Evolutionary conservation across 176 grass and related monocot genomes (phyloP), one percentile per base, ranked within the genome.

Genomic region (Carex scoparia): DNA sequence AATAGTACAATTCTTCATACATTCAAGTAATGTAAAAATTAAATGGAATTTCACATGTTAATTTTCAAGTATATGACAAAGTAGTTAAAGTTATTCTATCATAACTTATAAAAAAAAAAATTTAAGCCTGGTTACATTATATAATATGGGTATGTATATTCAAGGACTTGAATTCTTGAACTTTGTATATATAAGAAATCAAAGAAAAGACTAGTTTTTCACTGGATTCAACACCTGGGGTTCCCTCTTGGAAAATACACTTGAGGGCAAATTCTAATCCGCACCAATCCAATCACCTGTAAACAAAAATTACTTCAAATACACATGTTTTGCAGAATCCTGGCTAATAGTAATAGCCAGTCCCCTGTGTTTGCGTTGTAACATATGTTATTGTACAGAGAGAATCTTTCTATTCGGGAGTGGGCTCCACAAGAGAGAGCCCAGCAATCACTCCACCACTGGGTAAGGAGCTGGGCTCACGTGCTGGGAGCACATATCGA

Each of bases 381-480:
- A 12, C 8, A 3, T 23, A 23, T 23, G 23, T 23, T 23, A 23
- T 23, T 23, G 23, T 23, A 23, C 89, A 99, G 97, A 95, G 97
- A 71, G 97, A 99, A 66, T 94, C 90, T 1, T 90, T 87, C 31
- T 94, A 89, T 63, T 99, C 93, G 16, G 76, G 68, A 49, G 96
- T 81, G 8, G 91, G 93, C 12, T 94, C 97, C 28, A 91, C 91
- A 8, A 65, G 87, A 69, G 91, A 86, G 30, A 96, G 87, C 81
- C 91, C 97, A 3, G 85, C 84, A 44, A 14, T 79, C 13, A 69
- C 68, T 37, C 84, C 87, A 19, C 75, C 80, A n/a, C 4, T 42
- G 27, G 69, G 71, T 66, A 95, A 89, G 44, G 95, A 92, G n/a
- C 80, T 81, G 18, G 84, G 81, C 76, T 62, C 89, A 30, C 85